These are phyloP conservation scores for Chalciporus chontae DNA, from an alignment of 768 basidiomycete species.

Conservation along the genomic window DNA sequence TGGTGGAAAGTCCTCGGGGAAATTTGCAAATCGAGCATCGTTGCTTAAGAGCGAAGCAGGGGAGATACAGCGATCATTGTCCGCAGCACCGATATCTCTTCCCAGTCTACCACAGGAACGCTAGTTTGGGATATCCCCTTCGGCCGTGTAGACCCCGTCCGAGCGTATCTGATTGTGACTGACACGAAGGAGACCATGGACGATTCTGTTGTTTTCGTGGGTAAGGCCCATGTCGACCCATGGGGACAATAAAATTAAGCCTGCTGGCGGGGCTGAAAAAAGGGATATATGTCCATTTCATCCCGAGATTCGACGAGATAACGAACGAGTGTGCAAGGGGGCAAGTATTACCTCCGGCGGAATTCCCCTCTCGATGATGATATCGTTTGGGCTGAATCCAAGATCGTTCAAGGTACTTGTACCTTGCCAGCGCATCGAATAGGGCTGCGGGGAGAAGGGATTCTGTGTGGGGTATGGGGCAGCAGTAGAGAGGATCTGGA, in stretches of 20 bases:
- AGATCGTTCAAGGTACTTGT: conserved; percentile 56
- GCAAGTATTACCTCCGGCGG: conserved; percentile 70
- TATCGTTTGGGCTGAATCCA: conserved; percentile 53
- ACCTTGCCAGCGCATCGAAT: conserved; percentile 62
- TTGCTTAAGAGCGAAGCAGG: conserved; percentile 44
- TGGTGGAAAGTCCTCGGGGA: conserved; percentile 33
- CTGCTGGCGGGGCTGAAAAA: conserved; percentile 12
- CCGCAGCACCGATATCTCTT: conserved; percentile 37
- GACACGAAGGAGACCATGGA: conserved; percentile 7
- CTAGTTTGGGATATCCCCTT: conserved; percentile 31
- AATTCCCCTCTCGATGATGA: conserved; percentile 66
- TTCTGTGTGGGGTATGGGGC: conserved; percentile 40
- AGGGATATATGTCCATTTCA: not conserved
- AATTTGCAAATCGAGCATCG: conserved; percentile 31
- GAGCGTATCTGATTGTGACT: conserved; percentile 30
- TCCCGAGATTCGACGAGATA: conserved; percentile 50
- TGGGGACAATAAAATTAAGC: conserved; percentile 18
- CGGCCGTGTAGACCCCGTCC: conserved; percentile 21
- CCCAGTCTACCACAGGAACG: conserved; percentile 43
- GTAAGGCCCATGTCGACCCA: conserved; percentile 13
- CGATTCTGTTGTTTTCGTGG: conserved; percentile 10
- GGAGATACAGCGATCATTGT: conserved; percentile 51
- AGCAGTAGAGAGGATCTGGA: conserved; percentile 49
- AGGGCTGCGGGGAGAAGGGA: conserved; percentile 71
- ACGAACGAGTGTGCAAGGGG: conserved; percentile 48